phyloP scores from a whole-genome alignment of 345 rosid genomes.

The Draba incana region DNA sequence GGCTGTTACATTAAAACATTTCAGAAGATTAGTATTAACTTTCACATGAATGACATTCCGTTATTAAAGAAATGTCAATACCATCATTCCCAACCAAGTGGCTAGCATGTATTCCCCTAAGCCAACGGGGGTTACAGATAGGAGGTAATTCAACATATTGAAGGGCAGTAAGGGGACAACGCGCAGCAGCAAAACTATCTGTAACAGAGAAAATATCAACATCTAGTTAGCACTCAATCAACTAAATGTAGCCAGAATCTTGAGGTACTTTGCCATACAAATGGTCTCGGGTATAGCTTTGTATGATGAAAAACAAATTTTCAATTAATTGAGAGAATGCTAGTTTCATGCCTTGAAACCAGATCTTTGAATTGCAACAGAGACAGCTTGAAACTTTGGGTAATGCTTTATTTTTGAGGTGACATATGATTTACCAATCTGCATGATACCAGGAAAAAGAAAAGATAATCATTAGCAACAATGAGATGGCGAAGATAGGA shows the following conservation, averaged over 20 bases:
- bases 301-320: not conserved
- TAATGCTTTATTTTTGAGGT: slow-evolving; percentile 54
- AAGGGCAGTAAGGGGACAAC: slow-evolving; percentile 66
- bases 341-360: slow-evolving; percentile 58
- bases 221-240: slow-evolving; percentile 22
- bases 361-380: slow-evolving; percentile 53
- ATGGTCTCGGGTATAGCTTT: slow-evolving; percentile 20
- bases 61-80: slow-evolving; percentile 30
- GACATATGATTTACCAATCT: slow-evolving; percentile 60
- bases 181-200: slow-evolving; percentile 63
- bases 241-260: not conserved
- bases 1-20: slow-evolving; percentile 48
- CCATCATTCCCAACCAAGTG: slow-evolving; percentile 68
- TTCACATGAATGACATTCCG: slow-evolving; percentile 4
- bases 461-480: slow-evolving; percentile 21
- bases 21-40: slow-evolving; percentile 1
- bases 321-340: slow-evolving; percentile 18
- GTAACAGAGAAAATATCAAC: slow-evolving; percentile 35
- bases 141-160: slow-evolving; percentile 60
- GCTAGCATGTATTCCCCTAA: slow-evolving; percentile 57
- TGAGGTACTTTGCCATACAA: slow-evolving; percentile 6
- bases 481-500: not conserved
- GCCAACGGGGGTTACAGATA: slow-evolving; percentile 59
- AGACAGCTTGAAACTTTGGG: slow-evolving; percentile 58
- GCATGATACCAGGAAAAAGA: slow-evolving; percentile 28